A percentile compares a stretch with the other conserved stretches of the same genome.
Conservation (phyloP, 495 filamentous ascomycete genomes). For the Penicillium lagena region DNA sequence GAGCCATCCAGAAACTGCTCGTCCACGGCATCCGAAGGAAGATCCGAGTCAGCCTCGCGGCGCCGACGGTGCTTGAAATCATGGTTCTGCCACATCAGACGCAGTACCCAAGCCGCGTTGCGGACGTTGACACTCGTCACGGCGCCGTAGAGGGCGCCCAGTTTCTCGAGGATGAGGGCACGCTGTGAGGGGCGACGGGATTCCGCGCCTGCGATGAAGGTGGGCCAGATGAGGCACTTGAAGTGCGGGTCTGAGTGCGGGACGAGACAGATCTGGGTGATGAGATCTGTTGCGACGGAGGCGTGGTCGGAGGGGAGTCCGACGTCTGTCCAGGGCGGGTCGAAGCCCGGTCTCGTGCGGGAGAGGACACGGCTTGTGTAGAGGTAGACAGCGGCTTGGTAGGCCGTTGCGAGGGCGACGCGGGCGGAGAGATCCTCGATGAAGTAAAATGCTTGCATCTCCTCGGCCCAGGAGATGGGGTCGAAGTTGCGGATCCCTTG, state of each 20-base stretch:
- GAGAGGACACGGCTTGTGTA: conserved; percentile 40
- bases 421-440: conserved; percentile 33
- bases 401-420: conserved; percentile 34
- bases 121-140: conserved; percentile 39
- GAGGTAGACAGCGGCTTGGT: conserved; percentile 40
- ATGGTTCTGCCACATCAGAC: conserved; percentile 42
- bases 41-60: neutral
- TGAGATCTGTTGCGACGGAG: conserved; percentile 26
- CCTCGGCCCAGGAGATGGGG: conserved; percentile 34
- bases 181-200: conserved; percentile 29
- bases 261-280: conserved; percentile 31
- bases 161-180: conserved; percentile 26
- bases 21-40: neutral
- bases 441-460: conserved; percentile 33
- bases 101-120: conserved; percentile 41
- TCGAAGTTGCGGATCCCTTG: conserved; percentile 40
- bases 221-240: conserved; percentile 44
- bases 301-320: conserved; percentile 28
- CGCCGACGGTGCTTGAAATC: conserved; percentile 21
- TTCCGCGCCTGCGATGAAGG: conserved; percentile 43
- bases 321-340: conserved; percentile 19
- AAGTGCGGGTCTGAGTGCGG: conserved; percentile 35
- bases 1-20: neutral
- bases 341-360: conserved; percentile 21
- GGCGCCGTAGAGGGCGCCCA: conserved; percentile 31